Evolutionary conservation across 2,329 filamentous ascomycete genomes (phyloP), one percentile per base, ranked within the genome.

Genomic region (Westerdykella sp.): DNA sequence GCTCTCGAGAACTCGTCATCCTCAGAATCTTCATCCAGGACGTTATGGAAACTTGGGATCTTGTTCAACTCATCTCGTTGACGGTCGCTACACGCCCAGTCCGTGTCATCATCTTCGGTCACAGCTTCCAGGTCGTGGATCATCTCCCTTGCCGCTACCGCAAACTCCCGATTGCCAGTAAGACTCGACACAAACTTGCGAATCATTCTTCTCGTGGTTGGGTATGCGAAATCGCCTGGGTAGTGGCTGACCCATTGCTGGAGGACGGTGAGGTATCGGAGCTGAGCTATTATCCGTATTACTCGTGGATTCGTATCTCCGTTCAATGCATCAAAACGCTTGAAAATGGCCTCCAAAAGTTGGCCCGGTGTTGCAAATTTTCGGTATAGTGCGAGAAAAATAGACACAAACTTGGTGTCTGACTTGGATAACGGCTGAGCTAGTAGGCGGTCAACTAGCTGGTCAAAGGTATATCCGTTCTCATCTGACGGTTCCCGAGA

Each of bases 321-420:
- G 56, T 81, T 80, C 18, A 85, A 72, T 13, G 73, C 75, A 51
- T 95, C 85, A 47, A 95, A 80, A 32, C 85, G 82, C 45, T 83
- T 76, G 34, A 95, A 74, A 36, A 97, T 85, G 6, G 87, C 82
- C 34, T 82, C 78, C 41, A 97, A 80, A 4, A 98, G 75, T 51
- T 84, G 78, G 9, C 79, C 77, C 0, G 93, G 93, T 2, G 90
- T 80, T 4, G 88, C 85, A 62, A 98, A 97, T 65, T 93, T 94
- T 49, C 93, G 84, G 68, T 97, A 97, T 12, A 97, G 73, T 51
- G 91, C 95, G 23, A 97, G 74, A 58, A 97, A 97, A 14, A 95
- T 83, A 36, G 89, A 81, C 1, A 80, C 79, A 60, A 96, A 98
- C 65, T 95, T 95, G 45, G 79, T 77, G 61, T 97, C 93, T n/a